Percentiles rank a stretch among this genome's conserved stretches.
phyloP scores from a whole-genome alignment of 2,329 filamentous ascomycete genomes.

The Diaporthe sp. region DNA sequence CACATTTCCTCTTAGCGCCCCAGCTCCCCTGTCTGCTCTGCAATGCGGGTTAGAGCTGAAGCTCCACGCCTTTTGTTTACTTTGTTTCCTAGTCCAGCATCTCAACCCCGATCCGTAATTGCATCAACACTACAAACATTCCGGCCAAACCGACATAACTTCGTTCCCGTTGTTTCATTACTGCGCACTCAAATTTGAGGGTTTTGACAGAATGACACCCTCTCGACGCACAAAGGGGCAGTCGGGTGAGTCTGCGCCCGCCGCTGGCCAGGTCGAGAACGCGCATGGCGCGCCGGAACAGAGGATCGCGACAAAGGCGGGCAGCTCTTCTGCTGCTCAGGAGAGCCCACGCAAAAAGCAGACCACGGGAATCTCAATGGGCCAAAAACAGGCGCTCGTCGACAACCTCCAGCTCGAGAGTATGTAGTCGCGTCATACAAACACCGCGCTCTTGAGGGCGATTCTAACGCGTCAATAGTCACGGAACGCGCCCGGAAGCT shows the following conservation, averaged over 20 bases:
- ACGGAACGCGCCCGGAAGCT: slow-evolving; percentile 90
- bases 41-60: slow-evolving; percentile 14
- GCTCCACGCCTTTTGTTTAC: slow-evolving; percentile 43
- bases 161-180: slow-evolving; percentile 7
- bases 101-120: slow-evolving; percentile 14
- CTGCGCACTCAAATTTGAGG: neutral
- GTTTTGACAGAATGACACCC: slow-evolving; percentile 62
- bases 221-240: slow-evolving; percentile 62
- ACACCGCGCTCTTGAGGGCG: neutral
- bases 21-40: slow-evolving; percentile 22
- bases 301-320: slow-evolving; percentile 52
- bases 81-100: slow-evolving; percentile 34
- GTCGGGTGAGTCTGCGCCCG: slow-evolving; percentile 54
- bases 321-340: slow-evolving; percentile 55
- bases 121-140: slow-evolving; percentile 25
- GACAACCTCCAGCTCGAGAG: slow-evolving; percentile 92
- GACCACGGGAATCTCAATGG: slow-evolving; percentile 72
- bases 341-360: slow-evolving; percentile 75
- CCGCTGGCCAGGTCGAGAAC: slow-evolving; percentile 45
- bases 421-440: slow-evolving; percentile 58
- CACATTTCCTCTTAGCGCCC: neutral
- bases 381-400: slow-evolving; percentile 88
- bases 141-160: neutral
- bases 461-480: slow-evolving; percentile 66
- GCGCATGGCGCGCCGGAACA: slow-evolving; percentile 45